Evolutionary conservation across 2,329 filamentous ascomycete genomes (phyloP).

Genomic region (Fusarium brachygibbosum): DNA sequence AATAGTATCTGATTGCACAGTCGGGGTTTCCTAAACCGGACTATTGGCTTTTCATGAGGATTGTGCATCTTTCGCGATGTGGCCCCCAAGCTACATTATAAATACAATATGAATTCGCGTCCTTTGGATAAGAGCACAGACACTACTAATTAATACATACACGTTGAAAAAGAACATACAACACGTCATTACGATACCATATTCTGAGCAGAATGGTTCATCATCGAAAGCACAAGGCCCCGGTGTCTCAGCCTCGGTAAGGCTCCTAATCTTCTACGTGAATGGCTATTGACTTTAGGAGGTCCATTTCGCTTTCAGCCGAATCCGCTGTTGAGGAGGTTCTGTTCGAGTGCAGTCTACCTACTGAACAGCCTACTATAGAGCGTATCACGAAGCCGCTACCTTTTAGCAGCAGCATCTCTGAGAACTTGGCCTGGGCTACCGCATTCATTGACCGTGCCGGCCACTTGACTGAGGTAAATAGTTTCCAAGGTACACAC

Average conservation of each 20-base stretch:
- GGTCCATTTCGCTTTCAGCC: neutral
- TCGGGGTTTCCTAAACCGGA: neutral
- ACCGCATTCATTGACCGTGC: slow-evolving; percentile 10
- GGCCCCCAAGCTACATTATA: neutral
- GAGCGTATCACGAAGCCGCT: neutral
- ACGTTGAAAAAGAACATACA: no score
- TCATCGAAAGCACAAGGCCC: neutral
- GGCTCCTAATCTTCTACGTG: rapidly evolving
- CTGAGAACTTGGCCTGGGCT: slow-evolving; percentile 3
- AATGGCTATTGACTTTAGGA: neutral
- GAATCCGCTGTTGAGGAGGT: neutral
- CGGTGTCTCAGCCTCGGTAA: neutral
- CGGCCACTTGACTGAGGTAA: neutral
- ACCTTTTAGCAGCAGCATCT: neutral
- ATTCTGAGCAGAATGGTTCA: neutral
- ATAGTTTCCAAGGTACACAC: neutral
- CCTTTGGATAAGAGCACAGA: rapidly evolving
- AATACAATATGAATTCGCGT: rapidly evolving
- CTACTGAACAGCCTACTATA: neutral
- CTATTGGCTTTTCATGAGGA: neutral
- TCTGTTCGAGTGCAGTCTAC: neutral
- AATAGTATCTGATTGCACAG: rapidly evolving
- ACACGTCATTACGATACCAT: rapidly evolving
- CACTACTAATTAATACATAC: no score
- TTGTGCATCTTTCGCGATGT: neutral